Percentiles rank a stretch among this genome's conserved stretches.
Evolutionary conservation across 2,329 filamentous ascomycete species (phyloP).

Genomic region (Cladorrhinum sp.): DNA sequence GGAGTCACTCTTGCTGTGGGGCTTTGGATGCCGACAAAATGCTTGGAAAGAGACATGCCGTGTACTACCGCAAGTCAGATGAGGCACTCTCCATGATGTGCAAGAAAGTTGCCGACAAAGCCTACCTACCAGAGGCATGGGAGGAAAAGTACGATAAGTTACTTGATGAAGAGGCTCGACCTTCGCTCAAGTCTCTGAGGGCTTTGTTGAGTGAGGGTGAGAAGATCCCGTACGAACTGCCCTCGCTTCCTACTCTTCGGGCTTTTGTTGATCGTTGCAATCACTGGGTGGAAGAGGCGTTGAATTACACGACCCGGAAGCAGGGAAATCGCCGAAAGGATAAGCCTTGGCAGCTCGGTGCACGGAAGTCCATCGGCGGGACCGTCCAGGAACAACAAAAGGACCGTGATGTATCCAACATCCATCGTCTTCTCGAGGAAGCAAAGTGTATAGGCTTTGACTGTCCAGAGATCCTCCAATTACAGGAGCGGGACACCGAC

Average conservation of each 20-base stretch:
- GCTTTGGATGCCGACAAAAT: constrained; percentile 64
- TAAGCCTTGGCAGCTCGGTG: constrained; percentile 74
- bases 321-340: constrained; percentile 97
- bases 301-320: constrained; percentile 93
- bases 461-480: constrained; percentile 80
- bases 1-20: constrained; percentile 76
- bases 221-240: constrained; percentile 87
- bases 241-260: constrained; percentile 75
- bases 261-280: constrained; percentile 95
- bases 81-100: constrained; percentile 65
- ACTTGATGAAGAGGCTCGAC: constrained; percentile 78
- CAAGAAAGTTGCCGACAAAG: constrained; percentile 81
- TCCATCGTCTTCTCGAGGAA: constrained; percentile 77
- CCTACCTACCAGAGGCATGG: constrained; percentile 82
- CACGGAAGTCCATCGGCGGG: constrained; percentile 63
- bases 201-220: constrained; percentile 88
- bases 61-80: constrained; percentile 75
- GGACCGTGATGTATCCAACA: constrained; percentile 79
- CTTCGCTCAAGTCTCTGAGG: constrained; percentile 81
- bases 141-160: constrained; percentile 83
- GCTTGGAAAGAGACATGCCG: constrained; percentile 64
- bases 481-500: constrained; percentile 80
- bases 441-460: constrained; percentile 90
- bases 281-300: constrained; percentile 96
- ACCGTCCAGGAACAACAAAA: constrained; percentile 47